Percentiles rank a stretch among this genome's conserved stretches.
phyloP scores from a whole-genome alignment of 2,329 filamentous ascomycete species.

The Microcera coccophila region DNA sequence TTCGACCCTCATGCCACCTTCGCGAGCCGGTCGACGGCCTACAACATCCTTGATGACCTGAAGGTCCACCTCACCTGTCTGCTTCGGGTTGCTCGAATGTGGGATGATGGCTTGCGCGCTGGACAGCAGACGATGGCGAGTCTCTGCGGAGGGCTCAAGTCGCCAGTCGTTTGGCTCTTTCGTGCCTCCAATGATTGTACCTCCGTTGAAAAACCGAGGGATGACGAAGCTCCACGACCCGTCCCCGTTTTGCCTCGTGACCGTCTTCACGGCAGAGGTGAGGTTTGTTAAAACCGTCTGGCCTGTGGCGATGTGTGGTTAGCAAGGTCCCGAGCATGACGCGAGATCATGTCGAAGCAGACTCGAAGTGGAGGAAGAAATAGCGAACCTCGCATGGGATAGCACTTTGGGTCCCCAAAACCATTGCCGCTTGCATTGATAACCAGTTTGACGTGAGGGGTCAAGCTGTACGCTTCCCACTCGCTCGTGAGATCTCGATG shows the following conservation, averaged over 20 bases:
- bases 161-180: conserved; percentile 59
- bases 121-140: conserved; percentile 34
- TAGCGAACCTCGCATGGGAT: conserved; percentile 31
- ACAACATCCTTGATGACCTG: conserved; percentile 43
- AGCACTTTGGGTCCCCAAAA: conserved; percentile 31
- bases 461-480: conserved; percentile 30
- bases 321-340: too few species aligned
- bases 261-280: conserved; percentile 30
- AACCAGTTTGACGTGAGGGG: conserved; percentile 21
- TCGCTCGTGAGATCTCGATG: conserved; percentile 27
- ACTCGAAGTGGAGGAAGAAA: not conserved
- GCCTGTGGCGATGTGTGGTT: conserved; percentile 20
- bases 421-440: conserved; percentile 35
- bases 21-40: conserved; percentile 43
- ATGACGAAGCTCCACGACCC: conserved; percentile 62
- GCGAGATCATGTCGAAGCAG: fast-evolving
- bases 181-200: conserved; percentile 63
- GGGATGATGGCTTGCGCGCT: conserved; percentile 13
- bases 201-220: conserved; percentile 57
- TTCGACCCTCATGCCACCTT: conserved; percentile 44
- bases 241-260: conserved; percentile 60
- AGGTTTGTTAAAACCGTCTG: conserved; percentile 39
- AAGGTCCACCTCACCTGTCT: conserved; percentile 27
- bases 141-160: conserved; percentile 43
- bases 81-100: conserved; percentile 5